These are phyloP conservation scores for Tricholoma terreum DNA, from an alignment of 768 basidiomycete genomes.

Conservation along the genomic window DNA sequence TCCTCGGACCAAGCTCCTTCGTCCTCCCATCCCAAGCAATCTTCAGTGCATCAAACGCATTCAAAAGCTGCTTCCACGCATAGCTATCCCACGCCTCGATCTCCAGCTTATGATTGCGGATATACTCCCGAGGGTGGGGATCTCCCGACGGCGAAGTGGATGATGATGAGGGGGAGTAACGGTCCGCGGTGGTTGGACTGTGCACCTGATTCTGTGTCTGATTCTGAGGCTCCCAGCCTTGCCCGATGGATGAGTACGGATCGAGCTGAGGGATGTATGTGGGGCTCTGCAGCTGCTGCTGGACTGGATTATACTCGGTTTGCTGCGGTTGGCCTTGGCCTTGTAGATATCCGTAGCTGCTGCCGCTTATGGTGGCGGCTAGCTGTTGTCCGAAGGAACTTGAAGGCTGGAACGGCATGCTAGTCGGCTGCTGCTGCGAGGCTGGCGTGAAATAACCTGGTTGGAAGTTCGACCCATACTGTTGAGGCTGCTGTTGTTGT, in stretches of 20 bases:
- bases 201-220: constrained; percentile 17
- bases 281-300: constrained; percentile 46
- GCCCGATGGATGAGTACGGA: constrained; percentile 46
- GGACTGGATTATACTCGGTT: constrained; percentile 38
- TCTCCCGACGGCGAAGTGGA: constrained; percentile 34
- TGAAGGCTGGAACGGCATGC: constrained; percentile 43
- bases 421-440: constrained; percentile 20
- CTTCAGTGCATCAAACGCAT: constrained; percentile 62
- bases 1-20: constrained; percentile 47
- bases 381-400: constrained; percentile 59
- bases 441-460: constrained; percentile 10
- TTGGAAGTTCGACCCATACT: constrained; percentile 13
- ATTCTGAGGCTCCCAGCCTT: constrained; percentile 35
- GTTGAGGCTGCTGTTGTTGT: constrained; percentile 30
- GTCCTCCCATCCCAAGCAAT: constrained; percentile 61
- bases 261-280: constrained; percentile 50
- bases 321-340: constrained; percentile 27
- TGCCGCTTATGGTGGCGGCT: constrained; percentile 34
- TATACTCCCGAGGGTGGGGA: constrained; percentile 66
- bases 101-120: constrained; percentile 61
- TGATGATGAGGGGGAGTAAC: constrained; percentile 26
- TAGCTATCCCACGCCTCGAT: constrained; percentile 70
- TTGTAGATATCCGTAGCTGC: constrained; percentile 37
- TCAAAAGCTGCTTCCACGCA: constrained; percentile 69
- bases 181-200: constrained; percentile 14